phyloP scores from a whole-genome alignment of 805 yeast genomes.

The Zygosaccharomyces rouxii region DNA sequence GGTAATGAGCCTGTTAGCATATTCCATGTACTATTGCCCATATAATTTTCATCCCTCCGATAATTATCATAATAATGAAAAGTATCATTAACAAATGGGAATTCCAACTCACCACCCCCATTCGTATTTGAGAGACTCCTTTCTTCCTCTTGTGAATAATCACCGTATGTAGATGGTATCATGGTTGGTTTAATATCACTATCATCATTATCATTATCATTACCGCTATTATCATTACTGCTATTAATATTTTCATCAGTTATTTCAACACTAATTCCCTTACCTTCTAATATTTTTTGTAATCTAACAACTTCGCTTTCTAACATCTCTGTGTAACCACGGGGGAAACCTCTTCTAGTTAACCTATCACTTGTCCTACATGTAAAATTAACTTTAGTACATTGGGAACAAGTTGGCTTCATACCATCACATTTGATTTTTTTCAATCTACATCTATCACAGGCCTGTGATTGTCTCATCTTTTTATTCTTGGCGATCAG shows the following conservation, averaged over 20 bases:
- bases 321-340: slow-evolving; percentile 73
- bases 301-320: slow-evolving; percentile 58
- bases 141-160: slow-evolving; percentile 1
- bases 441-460: slow-evolving; percentile 74
- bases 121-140: neutral
- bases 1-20: slow-evolving; percentile 9
- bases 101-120: slow-evolving; percentile 11
- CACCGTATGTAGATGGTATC: neutral
- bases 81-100: slow-evolving; percentile 29
- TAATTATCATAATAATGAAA: slow-evolving; percentile 25
- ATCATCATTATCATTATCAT: neutral
- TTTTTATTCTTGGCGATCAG: slow-evolving; percentile 23
- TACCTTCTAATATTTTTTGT: slow-evolving; percentile 39
- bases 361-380: slow-evolving; percentile 71
- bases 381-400: slow-evolving; percentile 57
- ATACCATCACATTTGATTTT: slow-evolving; percentile 74
- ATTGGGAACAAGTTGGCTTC: slow-evolving; percentile 62
- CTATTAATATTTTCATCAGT: neutral
- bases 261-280: neutral
- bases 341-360: slow-evolving; percentile 73
- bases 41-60: slow-evolving; percentile 12
- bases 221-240: neutral
- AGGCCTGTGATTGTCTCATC: slow-evolving; percentile 64
- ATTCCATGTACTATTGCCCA: slow-evolving; percentile 31
- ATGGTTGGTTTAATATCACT: neutral